Evolutionary conservation across 768 basidiomycete genomes (phyloP).

Genomic region (Mycena galericulata): DNA sequence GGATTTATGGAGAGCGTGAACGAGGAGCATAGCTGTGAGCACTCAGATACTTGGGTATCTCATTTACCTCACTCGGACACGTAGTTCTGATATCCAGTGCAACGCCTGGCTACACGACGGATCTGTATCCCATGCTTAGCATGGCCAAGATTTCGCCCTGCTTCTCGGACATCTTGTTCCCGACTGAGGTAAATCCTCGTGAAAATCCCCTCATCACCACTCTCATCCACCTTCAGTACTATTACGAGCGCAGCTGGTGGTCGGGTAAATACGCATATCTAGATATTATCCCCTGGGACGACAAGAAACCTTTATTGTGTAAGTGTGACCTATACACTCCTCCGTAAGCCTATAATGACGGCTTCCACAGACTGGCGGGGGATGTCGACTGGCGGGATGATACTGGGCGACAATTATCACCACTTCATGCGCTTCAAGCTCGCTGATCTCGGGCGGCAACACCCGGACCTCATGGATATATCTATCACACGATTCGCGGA

Average conservation of each 20-base stretch:
- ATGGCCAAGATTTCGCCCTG: slow-evolving; percentile 25
- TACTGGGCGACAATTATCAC: slow-evolving; percentile 13
- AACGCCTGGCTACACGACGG: slow-evolving; percentile 17
- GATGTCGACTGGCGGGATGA: slow-evolving; percentile 4
- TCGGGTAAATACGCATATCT: not conserved
- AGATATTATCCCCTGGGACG: slow-evolving; percentile 18
- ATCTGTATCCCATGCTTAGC: slow-evolving; percentile 22
- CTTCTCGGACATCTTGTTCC: slow-evolving; percentile 21
- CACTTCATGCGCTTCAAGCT: slow-evolving; percentile 22
- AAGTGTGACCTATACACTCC: not conserved
- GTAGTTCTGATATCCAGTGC: slow-evolving; percentile 11
- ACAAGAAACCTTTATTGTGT: not conserved
- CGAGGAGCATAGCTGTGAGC: slow-evolving; percentile 1
- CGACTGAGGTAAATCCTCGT: not conserved
- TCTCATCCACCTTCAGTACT: not conserved
- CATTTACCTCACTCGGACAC: not conserved
- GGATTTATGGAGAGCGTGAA: not conserved
- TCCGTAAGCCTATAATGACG: not conserved
- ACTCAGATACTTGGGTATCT: not conserved
- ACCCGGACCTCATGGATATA: slow-evolving; percentile 9
- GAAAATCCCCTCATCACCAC: too few species aligned
- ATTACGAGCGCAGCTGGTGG: slow-evolving; percentile 11
- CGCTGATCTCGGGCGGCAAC: not conserved
- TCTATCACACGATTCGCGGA: not conserved
- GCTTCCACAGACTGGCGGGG: slow-evolving; percentile 27